Evolutionary conservation across 2,329 filamentous ascomycete species (phyloP), one percentile per base, ranked within the genome.

Genomic region (Lasiodiplodia theobromae): DNA sequence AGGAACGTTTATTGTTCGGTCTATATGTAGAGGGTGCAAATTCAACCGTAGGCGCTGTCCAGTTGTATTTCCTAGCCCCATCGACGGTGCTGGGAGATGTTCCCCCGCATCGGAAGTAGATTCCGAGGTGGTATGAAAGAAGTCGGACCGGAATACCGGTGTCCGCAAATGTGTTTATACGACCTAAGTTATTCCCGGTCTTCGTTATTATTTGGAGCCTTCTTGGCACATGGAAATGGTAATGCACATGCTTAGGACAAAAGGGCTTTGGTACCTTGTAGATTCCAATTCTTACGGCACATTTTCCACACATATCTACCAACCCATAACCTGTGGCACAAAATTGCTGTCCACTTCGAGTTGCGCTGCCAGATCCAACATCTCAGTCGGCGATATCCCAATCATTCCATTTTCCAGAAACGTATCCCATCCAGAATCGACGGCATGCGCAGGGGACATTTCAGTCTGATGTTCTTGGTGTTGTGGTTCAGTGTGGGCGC

Each of bases 331-430:
- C 18, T n/a, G 49, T 51, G 49, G 18, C 49, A 23, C 49, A 21
- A 51, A 51, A 3, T n/a, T 23, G 21, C n/a, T 23, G 16, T 51
- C 49, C 49, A 34, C 25, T 37, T 44, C 56, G 8, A 44, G 56
- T 31, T 60, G 56, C 1, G 31, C 34, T 34, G 56, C 56, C 7
- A 60, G 18, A 40, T 60, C 56, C 56, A 60, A 40, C 31, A 60
- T 38, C n/a, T 60, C 34, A 14, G 11, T n/a, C 10, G 31, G 21
- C 31, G 56, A 60, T 3, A 60, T 38, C 18, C 38, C 56, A 12
- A 60, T n/a, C 6, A 28, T 60, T 38, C 21, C 31, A 3, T 21
- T n/a, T 12, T 11, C 12, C 4, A 60, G n/a, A 23, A 60, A 60
- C 56, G 21, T 2, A 4, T 38, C 38, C 34, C 56, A 44, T 7